Conservation (phyloP, 148 eudicot genomes). For the Beta vulgaris region DNA sequence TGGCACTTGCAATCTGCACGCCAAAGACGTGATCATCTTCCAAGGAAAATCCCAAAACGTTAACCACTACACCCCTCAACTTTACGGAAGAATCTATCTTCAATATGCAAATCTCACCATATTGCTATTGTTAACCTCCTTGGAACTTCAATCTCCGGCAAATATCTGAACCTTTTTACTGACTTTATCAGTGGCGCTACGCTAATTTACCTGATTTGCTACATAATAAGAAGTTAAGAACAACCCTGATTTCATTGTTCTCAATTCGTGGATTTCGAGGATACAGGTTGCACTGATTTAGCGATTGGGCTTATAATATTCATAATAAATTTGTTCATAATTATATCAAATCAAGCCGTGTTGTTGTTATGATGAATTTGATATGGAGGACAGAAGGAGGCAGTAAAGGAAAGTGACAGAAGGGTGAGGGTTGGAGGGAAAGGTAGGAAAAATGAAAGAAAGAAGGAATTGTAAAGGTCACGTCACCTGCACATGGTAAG, state of each 20-base stretch:
- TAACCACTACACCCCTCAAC: neutral
- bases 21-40: slow-evolving; percentile 54
- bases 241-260: slow-evolving; percentile 57
- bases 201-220: slow-evolving; percentile 43
- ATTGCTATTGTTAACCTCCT: slow-evolving; percentile 51
- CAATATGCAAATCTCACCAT: slow-evolving; percentile 53
- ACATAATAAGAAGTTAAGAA: slow-evolving; percentile 41
- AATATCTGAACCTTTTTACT: slow-evolving; percentile 51
- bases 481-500: too few species aligned
- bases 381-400: too few species aligned
- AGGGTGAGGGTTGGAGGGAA: too few species aligned
- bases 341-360: too few species aligned
- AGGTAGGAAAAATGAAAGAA: too few species aligned
- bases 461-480: too few species aligned
- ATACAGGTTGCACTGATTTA: too few species aligned
- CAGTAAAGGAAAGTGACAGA: too few species aligned
- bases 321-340: too few species aligned
- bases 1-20: slow-evolving; percentile 53
- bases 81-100: slow-evolving; percentile 34
- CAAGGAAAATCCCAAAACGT: slow-evolving; percentile 49
- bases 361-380: too few species aligned
- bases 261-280: slow-evolving; percentile 71
- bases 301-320: too few species aligned
- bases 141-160: slow-evolving; percentile 62
- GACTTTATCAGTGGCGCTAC: slow-evolving; percentile 51